Conservation (phyloP, 768 basidiomycete genomes). For the Boletus sensibilis region DNA sequence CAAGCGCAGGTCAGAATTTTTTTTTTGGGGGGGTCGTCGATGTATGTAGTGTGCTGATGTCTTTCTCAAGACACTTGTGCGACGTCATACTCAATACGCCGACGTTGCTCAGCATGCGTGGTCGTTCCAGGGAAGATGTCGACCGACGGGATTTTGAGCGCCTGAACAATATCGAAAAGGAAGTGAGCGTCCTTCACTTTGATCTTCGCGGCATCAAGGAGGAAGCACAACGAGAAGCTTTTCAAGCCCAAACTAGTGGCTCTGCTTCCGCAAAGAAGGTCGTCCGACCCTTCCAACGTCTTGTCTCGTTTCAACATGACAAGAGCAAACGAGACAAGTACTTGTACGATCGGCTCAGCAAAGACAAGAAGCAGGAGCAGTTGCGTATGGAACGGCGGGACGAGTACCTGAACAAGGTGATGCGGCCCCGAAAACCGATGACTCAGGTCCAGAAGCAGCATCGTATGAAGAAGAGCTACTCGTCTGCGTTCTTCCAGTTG, state of each 20-base stretch:
- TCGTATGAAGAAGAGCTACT: conserved; percentile 87
- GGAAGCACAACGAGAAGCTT: conserved; percentile 66
- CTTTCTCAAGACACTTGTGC: conserved; percentile 55
- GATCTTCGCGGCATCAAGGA: conserved; percentile 75
- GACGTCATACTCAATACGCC: conserved; percentile 59
- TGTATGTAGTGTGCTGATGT: conserved; percentile 11
- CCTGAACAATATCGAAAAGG: conserved; percentile 72
- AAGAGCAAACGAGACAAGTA: conserved; percentile 78
- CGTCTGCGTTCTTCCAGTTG: conserved; percentile 73
- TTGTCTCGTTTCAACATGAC: conserved; percentile 68
- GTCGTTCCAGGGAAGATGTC: conserved; percentile 51
- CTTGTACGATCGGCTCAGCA: conserved; percentile 64
- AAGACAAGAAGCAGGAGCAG: conserved; percentile 77
- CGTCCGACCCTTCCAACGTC: conserved; percentile 63
- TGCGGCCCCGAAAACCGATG: conserved; percentile 55
- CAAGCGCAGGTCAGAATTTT: conserved; percentile 63
- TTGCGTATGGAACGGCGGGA: conserved; percentile 69
- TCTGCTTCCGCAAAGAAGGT: conserved; percentile 51
- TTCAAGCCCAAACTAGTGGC: conserved; percentile 42
- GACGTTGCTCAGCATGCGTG: conserved; percentile 42
- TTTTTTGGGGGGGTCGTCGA: background rate
- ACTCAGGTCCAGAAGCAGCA: conserved; percentile 66
- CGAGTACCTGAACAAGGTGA: conserved; percentile 71
- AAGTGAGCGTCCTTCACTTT: conserved; percentile 58
- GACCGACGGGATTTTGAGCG: conserved; percentile 72